Percentiles rank a stretch among this genome's conserved stretches.
Conservation (phyloP, 345 rosid species). For the Lepidium aucheri region DNA sequence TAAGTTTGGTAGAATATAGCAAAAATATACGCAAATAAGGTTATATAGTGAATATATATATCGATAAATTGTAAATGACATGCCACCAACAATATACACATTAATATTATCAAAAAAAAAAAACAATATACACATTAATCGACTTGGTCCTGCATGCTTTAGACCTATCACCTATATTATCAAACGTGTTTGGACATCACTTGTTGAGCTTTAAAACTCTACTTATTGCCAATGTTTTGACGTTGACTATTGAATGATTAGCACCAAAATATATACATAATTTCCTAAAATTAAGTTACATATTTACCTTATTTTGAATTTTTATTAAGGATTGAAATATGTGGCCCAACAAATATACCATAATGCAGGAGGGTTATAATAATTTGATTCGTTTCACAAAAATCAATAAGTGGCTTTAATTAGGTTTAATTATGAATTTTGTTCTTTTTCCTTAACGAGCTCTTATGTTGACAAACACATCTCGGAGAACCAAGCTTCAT, state of each 20-base stretch:
- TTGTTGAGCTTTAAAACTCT: conserved; percentile 15
- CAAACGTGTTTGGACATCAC: conserved; percentile 22
- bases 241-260: conserved; percentile 10
- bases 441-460: neutral
- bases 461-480: conserved; percentile 12
- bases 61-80: neutral
- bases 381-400: neutral
- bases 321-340: neutral
- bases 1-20: neutral
- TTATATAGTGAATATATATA: neutral
- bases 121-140: neutral
- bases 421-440: conserved; percentile 1
- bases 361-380: neutral
- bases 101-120: too few species aligned
- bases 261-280: neutral
- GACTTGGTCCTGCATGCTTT: conserved; percentile 9
- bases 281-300: too few species aligned
- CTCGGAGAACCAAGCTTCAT: neutral
- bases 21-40: neutral
- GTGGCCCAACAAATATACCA: conserved; percentile 1
- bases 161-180: conserved; percentile 17
- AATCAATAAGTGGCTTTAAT: neutral
- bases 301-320: neutral
- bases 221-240: conserved; percentile 7
- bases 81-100: conserved; percentile 9